These are phyloP conservation scores for Evernia prunastri DNA, from an alignment of 495 filamentous ascomycete genomes.

Conservation along the genomic window DNA sequence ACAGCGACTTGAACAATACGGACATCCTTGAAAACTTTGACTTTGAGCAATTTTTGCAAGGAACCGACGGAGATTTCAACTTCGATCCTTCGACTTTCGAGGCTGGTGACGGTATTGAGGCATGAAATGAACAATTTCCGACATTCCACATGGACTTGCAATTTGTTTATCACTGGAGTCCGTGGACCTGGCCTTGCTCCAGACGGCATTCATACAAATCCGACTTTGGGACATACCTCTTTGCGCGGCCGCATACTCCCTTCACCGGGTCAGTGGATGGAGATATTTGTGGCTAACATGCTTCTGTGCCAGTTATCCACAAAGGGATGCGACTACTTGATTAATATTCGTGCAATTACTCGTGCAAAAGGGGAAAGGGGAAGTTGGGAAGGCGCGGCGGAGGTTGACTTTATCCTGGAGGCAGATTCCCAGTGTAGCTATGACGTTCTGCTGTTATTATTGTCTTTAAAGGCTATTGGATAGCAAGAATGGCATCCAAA, in stretches of 20 bases:
- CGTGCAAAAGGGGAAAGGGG: not conserved
- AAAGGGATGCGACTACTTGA: not conserved
- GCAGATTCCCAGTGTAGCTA: constrained; percentile 21
- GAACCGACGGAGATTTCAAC: constrained; percentile 47
- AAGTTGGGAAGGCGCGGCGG: constrained; percentile 4
- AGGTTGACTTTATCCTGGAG: not conserved
- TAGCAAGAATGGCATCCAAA: constrained; percentile 12
- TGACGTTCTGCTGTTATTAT: constrained; percentile 16
- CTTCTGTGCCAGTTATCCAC: not conserved
- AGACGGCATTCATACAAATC: constrained; percentile 18
- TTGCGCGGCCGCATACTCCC: constrained; percentile 18
- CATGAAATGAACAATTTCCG: constrained; percentile 1
- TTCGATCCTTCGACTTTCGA: constrained; percentile 50
- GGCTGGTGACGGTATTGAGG: constrained; percentile 44
- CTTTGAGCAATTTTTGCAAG: constrained; percentile 83
- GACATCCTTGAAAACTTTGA: constrained; percentile 90
- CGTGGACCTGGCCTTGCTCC: constrained; percentile 10
- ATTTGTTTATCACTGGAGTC: constrained; percentile 17
- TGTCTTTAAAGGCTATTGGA: constrained; percentile 9
- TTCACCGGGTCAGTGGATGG: constrained; percentile 3
- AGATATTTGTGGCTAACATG: not conserved
- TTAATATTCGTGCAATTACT: constrained; percentile 14
- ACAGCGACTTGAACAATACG: constrained; percentile 41
- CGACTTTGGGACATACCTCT: constrained; percentile 18
- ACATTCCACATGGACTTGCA: constrained; percentile 6